These are phyloP conservation scores for Pseudogymnoascus sp. DNA, from an alignment of 2,329 filamentous ascomycete species.

Conservation along the genomic window DNA sequence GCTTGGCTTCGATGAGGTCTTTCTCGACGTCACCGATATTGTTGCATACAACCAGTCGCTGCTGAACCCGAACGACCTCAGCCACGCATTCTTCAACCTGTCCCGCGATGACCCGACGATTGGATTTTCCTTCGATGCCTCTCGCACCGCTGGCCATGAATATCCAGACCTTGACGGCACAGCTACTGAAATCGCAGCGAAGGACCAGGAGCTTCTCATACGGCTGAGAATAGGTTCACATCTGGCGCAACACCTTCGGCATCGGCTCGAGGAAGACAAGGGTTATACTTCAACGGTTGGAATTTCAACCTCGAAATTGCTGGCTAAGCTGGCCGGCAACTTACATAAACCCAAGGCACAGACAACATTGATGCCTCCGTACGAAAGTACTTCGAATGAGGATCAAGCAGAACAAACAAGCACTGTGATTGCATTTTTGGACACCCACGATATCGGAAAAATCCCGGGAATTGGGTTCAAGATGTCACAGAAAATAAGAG, in stretches of 20 bases:
- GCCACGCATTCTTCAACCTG: constrained; percentile 73
- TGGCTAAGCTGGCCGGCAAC: constrained; percentile 79
- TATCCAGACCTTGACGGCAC: constrained; percentile 11
- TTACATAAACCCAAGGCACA: constrained; percentile 82
- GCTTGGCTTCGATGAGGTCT: constrained; percentile 84
- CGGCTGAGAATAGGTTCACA: constrained; percentile 75
- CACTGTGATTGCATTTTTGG: constrained; percentile 53
- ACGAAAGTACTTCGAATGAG: constrained; percentile 31
- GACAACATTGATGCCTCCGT: constrained; percentile 71
- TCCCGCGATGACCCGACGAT: constrained; percentile 64
- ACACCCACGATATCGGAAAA: constrained; percentile 67
- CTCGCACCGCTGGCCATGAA: constrained; percentile 53
- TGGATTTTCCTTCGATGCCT: constrained; percentile 78
- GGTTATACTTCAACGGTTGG: constrained; percentile 87
- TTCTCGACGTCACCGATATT: constrained; percentile 70
- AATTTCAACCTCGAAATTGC: constrained; percentile 77
- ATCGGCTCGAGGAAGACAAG: constrained; percentile 64
- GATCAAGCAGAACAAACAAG: constrained; percentile 13
- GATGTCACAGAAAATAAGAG: constrained; percentile 61
- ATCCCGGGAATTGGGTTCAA: constrained; percentile 84
- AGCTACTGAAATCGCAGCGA: neutral
- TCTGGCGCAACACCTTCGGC: constrained; percentile 67
- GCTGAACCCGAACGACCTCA: constrained; percentile 60
- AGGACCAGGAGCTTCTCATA: constrained; percentile 20
- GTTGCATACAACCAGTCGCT: constrained; percentile 72